These are phyloP conservation scores for Phytophthora multivora DNA, from an alignment of 352 stramenopile species.

Conservation along the genomic window DNA sequence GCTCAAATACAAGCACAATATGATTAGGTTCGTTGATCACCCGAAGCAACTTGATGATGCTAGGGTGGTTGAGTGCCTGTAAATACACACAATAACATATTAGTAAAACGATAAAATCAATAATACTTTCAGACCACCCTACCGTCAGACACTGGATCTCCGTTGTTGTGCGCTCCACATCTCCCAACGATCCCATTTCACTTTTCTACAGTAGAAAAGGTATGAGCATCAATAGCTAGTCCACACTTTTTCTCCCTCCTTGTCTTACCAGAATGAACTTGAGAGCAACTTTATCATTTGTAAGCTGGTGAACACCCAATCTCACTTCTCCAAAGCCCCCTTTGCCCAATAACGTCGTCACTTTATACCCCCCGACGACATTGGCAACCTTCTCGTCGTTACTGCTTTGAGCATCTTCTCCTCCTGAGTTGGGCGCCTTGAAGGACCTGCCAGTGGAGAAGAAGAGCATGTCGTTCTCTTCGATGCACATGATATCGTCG, in stretches of 20 bases:
- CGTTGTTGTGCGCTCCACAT: conserved; percentile 86
- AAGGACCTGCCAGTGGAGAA: conserved; percentile 84
- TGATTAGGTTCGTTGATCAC: conserved; percentile 87
- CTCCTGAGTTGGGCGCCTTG: conserved; percentile 62
- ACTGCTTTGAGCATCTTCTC: conserved; percentile 45
- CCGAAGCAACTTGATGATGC: conserved; percentile 89
- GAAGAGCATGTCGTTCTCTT: conserved; percentile 91
- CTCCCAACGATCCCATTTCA: conserved; percentile 85
- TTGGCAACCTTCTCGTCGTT: conserved; percentile 62
- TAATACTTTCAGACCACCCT: neutral
- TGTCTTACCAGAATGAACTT: conserved; percentile 82
- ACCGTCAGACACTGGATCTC: conserved; percentile 89
- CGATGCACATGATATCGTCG: conserved; percentile 91
- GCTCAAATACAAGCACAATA: conserved; percentile 87
- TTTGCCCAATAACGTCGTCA: conserved; percentile 74
- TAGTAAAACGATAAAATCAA: neutral
- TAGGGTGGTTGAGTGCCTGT: conserved; percentile 83
- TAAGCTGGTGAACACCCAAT: conserved; percentile 83
- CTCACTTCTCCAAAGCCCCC: conserved; percentile 84
- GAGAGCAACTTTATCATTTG: conserved; percentile 85
- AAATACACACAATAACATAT: neutral
- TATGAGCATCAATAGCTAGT: neutral
- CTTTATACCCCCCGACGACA: conserved; percentile 84
- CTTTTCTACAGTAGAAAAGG: conserved; percentile 64
- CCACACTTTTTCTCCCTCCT: neutral